Base-by-base conservation (phyloP, 2,329 filamentous ascomycete species). In the Madurella mycetomatis region DNA sequence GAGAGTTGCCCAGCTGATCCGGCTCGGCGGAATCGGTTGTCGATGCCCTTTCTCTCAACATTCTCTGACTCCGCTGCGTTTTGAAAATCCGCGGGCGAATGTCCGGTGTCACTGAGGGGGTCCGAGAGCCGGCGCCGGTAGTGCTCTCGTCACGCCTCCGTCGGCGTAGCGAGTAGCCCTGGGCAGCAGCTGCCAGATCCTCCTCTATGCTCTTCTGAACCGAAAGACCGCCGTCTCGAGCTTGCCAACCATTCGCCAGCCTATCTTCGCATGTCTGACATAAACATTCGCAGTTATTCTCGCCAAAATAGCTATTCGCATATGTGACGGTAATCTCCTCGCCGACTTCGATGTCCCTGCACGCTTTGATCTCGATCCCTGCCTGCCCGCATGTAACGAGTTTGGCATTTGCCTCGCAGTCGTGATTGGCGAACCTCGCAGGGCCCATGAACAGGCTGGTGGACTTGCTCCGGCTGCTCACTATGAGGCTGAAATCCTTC, bases 261-360 rank as follows among this genome's bases (percentile, higher is more conserved):
- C 78, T 75, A 18, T 80, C 77, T 72, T 99, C 94, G 69, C 94
- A 99, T 0, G 88, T 94, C 62, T 81, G 80, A 69, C 94, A 99
- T 1, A 99, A 76, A 67, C 94, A 99, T 67, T 99, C 94, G 70
- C 91, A 92, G 63, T 99, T 99, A 68, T 92, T 84, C 43, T 90
- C 86, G 2, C 94, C 94, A 73, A 99, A 99, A 69, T 99, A 99
- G 67, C 90, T 91, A 16, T 95, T 91, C 19, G 92, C 91, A 65
- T 99, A 99, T 0, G 87, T 92, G 0, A 99, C 94, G 0, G 94
- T 99, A 56, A 99, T 95, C 70, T 99, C 94, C 57, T 99, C 92
- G 3, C 92, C 94, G 1, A 87, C 76, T 11, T 87, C 82, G 57
- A 99, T 97, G 55, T 92, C 81, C 61, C 85, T 84, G 34, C 85